Evolutionary conservation across 108 stramenopile genomes (phyloP).

Genomic region (Discostella pseudostelligera): DNA sequence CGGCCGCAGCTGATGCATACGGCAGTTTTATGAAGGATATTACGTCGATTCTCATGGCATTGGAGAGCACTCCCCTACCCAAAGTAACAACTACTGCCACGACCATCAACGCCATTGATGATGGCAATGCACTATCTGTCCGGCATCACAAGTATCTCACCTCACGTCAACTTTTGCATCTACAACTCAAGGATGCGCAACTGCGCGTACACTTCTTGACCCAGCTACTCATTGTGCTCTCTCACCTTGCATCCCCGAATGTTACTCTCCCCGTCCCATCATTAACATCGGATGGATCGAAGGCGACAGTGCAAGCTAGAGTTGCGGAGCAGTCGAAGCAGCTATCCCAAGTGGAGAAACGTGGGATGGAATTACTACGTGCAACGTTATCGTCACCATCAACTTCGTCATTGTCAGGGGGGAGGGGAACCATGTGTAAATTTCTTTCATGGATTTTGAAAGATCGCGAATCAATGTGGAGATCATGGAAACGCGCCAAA

Average conservation of each 20-base stretch:
- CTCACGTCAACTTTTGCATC: slow-evolving; percentile 51
- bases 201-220: slow-evolving; percentile 61
- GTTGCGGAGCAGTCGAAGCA: slow-evolving; percentile 13
- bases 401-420: too few species aligned
- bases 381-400: background rate
- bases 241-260: slow-evolving; percentile 54
- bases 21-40: slow-evolving; percentile 55
- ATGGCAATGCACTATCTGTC: background rate
- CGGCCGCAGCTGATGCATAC: slow-evolving; percentile 18
- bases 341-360: slow-evolving; percentile 42
- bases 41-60: slow-evolving; percentile 47
- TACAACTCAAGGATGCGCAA: slow-evolving; percentile 62
- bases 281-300: slow-evolving; percentile 2
- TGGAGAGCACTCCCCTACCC: slow-evolving; percentile 53
- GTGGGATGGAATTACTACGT: slow-evolving; percentile 47
- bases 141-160: slow-evolving; percentile 65
- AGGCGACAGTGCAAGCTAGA: background rate
- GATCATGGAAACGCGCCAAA: slow-evolving; percentile 78
- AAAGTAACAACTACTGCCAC: background rate
- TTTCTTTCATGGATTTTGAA: slow-evolving; percentile 48
- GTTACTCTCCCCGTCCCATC: slow-evolving; percentile 32
- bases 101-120: background rate
- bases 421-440: slow-evolving; percentile 6
- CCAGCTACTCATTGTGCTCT: slow-evolving; percentile 67
- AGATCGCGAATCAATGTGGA: slow-evolving; percentile 62